phyloP scores from a whole-genome alignment of 2,329 filamentous ascomycete genomes.

The Penicillium carneum region DNA sequence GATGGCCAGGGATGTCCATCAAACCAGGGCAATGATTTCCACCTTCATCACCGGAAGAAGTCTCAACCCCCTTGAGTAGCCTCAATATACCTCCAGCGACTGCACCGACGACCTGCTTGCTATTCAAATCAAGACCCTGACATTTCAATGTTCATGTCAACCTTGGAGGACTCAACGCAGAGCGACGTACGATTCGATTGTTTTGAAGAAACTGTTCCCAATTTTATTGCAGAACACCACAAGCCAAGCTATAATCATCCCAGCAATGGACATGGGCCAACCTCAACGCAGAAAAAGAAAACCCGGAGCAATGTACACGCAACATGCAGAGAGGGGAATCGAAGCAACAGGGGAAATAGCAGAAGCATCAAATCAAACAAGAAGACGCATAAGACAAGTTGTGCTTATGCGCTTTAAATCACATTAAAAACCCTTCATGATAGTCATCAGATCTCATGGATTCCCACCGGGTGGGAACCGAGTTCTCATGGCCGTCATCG shows the following conservation, averaged over 20 bases:
- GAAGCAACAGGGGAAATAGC: conserved; percentile 31
- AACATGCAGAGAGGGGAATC: conserved; percentile 43
- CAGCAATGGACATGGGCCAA: conserved; percentile 21
- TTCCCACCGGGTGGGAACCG: conserved; percentile 14
- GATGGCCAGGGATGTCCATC: background rate
- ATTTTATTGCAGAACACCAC: conserved; percentile 21
- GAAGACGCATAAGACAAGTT: conserved; percentile 26
- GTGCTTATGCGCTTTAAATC: conserved; percentile 30
- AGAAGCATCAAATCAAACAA: conserved; percentile 29
- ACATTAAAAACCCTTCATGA: conserved; percentile 30
- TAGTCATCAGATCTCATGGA: conserved; percentile 27
- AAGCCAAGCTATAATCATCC: conserved; percentile 25
- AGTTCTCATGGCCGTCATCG: conserved; percentile 2
- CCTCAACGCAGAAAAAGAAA: conserved; percentile 19
- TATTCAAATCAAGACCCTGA: background rate
- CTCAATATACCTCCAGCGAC: background rate
- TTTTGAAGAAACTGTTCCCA: conserved; percentile 15
- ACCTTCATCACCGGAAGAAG: background rate
- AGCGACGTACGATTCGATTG: conserved; percentile 5
- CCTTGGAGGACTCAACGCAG: background rate
- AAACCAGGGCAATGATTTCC: background rate
- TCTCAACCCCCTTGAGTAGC: background rate
- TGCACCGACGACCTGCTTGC: background rate
- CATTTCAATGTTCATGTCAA: background rate
- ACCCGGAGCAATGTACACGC: conserved; percentile 33